Percentiles rank a stretch among this genome's conserved stretches.
Conservation (phyloP, 805 yeast species). For the Starmerella tilneyi region DNA sequence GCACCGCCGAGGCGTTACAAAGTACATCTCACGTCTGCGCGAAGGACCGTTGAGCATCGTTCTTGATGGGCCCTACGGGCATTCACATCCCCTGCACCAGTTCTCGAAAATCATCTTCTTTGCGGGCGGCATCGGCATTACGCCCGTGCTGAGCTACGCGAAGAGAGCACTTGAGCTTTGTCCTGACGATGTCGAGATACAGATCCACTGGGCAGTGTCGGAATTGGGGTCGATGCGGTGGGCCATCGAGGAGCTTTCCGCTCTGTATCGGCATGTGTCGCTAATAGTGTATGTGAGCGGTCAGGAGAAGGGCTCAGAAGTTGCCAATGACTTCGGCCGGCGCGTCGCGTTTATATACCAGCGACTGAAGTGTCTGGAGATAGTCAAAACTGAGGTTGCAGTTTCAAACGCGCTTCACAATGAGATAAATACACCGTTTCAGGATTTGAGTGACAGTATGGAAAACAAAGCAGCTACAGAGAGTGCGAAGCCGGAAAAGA, state of each 20-base stretch:
- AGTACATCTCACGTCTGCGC: slow-evolving; percentile 6
- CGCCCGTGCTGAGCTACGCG: slow-evolving; percentile 34
- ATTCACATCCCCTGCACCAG: slow-evolving; percentile 26
- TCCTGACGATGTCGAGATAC: neutral
- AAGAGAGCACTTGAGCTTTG: neutral
- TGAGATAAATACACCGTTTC: neutral
- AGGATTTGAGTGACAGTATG: neutral
- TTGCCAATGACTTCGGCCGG: neutral
- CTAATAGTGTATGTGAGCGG: neutral
- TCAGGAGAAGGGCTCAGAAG: neutral
- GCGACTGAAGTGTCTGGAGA: slow-evolving; percentile 4
- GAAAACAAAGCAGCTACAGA: neutral
- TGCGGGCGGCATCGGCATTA: slow-evolving; percentile 56
- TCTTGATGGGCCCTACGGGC: slow-evolving; percentile 55
- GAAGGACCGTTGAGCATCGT: slow-evolving; percentile 33
- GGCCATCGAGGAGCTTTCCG: slow-evolving; percentile 10
- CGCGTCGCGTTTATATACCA: neutral
- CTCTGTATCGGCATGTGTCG: neutral
- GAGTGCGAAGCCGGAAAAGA: no score
- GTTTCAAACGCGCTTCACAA: neutral
- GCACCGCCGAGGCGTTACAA: slow-evolving; percentile 21
- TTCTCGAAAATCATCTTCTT: slow-evolving; percentile 36
- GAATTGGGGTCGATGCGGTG: slow-evolving; percentile 11
- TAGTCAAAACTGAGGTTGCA: neutral
- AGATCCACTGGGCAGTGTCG: slow-evolving; percentile 23